Conservation (phyloP, 2,329 filamentous ascomycete species). For the Mycogone perniciosa region DNA sequence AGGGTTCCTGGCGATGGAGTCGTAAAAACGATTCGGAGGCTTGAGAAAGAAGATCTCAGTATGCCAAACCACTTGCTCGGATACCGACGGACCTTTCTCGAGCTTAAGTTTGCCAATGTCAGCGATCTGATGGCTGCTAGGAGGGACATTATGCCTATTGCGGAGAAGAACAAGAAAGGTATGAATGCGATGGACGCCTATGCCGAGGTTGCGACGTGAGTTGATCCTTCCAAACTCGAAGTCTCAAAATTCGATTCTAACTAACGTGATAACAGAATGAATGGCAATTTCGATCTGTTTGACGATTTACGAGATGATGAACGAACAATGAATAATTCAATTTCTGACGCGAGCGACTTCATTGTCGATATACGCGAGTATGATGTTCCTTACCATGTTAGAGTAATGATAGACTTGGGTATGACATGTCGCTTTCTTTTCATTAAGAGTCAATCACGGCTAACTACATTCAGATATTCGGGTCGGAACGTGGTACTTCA, state of each 20-base stretch:
- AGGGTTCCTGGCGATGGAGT: constrained; percentile 70
- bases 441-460: background rate
- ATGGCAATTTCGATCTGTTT: constrained; percentile 88
- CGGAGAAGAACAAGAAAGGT: constrained; percentile 93
- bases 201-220: constrained; percentile 85
- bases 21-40: constrained; percentile 66
- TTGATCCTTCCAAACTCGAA: constrained; percentile 15
- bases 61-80: constrained; percentile 96
- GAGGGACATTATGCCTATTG: constrained; percentile 78
- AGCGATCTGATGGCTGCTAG: constrained; percentile 78
- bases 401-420: constrained; percentile 95
- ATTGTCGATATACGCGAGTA: constrained; percentile 99
- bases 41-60: constrained; percentile 88
- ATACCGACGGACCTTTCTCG: constrained; percentile 80
- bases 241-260: background rate
- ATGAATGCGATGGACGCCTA: constrained; percentile 98
- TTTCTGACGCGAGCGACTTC: constrained; percentile 89
- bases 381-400: constrained; percentile 97
- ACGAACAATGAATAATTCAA: constrained; percentile 65
- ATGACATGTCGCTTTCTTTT: constrained; percentile 11
- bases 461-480: constrained; percentile 63
- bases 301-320: constrained; percentile 79
- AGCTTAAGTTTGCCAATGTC: constrained; percentile 83
- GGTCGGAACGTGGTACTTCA: constrained; percentile 93
- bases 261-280: constrained; percentile 47